Evolutionary conservation across 2,329 filamentous ascomycete genomes (phyloP), one percentile per base, ranked within the genome.

Genomic region (Clarireedia paspali): DNA sequence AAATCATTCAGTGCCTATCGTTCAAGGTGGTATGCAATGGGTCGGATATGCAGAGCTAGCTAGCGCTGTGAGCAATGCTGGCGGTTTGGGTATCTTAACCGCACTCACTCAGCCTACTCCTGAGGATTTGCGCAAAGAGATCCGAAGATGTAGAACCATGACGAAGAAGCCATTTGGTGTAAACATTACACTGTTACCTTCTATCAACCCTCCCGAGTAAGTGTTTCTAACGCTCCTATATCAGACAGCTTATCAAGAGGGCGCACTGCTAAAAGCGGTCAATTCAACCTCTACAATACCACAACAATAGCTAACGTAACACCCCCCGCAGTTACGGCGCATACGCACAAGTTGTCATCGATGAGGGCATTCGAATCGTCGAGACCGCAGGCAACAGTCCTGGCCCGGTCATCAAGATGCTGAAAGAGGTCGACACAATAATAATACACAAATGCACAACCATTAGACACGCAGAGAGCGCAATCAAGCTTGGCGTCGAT

Each of bases 361-460:
- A 96, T 69, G 91, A 96, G 75, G 91, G 91, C 56, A 79, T 97
- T 73, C 83, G 81, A 62, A 86, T 97, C 59, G 92, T 97, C 64
- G 94, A 97, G 75, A 96, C 91, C 2, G 91, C 91, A 1, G 91
- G 91, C 53, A 95, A 95, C 77, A 85, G 79, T 66, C 94, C 94
- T 0, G 94, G 91, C 1, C 91, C 91, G 3, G 86, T 99, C 61
- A 97, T 99, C 71, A 78, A 82, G 69, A 83, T 90, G 76, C 80
- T 99, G 54, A 99, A 97, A 76, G 81, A 81, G 59, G 88, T 85
- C 5, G 84, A 83, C 56, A 81, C 82, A 66, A 92, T 81, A 55
- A 84, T 99, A 65, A 77, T 99, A 56, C 94, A 99, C 81, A 99
- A 99, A 76, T 97, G 94, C 78, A 99, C 94, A 7, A 95, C 90